phyloP scores from a whole-genome alignment of 1,139 yeast species.

The Nakaseomyces sp. region DNA sequence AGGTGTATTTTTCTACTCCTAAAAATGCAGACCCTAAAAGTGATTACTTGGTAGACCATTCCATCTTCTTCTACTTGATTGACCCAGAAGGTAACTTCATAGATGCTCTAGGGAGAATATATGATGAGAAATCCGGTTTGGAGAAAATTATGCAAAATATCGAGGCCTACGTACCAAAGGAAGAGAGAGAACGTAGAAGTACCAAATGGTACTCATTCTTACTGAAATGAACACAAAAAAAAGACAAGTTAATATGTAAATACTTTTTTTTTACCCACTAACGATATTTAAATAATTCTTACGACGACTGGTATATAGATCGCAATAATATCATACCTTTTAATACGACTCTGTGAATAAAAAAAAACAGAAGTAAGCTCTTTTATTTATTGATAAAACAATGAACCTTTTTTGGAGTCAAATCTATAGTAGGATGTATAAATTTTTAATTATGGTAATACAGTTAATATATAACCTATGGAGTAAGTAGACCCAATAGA shows the following conservation, averaged over 20 bases:
- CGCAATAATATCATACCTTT: too few relatives aligned
- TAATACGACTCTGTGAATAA: too few relatives aligned
- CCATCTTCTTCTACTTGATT: slow-evolving; percentile 91
- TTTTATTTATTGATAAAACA: too few relatives aligned
- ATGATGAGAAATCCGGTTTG: slow-evolving; percentile 71
- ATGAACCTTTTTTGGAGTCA: too few relatives aligned
- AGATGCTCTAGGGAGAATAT: slow-evolving; percentile 89
- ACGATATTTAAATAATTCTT: neutral
- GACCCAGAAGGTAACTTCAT: slow-evolving; percentile 94
- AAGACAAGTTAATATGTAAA: neutral
- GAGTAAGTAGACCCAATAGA: neutral
- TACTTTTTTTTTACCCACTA: neutral
- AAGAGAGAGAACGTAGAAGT: slow-evolving; percentile 51
- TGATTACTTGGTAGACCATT: slow-evolving; percentile 92
- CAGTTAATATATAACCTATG: neutral
- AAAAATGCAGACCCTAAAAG: slow-evolving; percentile 44
- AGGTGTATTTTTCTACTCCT: slow-evolving; percentile 95
- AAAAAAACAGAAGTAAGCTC: too few relatives aligned
- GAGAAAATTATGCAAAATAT: slow-evolving; percentile 69
- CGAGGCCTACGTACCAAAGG: slow-evolving; percentile 64
- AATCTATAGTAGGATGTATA: neutral
- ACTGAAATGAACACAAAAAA: slow-evolving; percentile 29
- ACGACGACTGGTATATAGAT: slow-evolving; percentile 2
- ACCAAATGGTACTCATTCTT: slow-evolving; percentile 48
- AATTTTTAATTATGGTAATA: neutral